A percentile compares a stretch with the other conserved stretches of the same genome.
Conservation (phyloP, 176 grass and related monocot genomes). For the Olyra latifolia region DNA sequence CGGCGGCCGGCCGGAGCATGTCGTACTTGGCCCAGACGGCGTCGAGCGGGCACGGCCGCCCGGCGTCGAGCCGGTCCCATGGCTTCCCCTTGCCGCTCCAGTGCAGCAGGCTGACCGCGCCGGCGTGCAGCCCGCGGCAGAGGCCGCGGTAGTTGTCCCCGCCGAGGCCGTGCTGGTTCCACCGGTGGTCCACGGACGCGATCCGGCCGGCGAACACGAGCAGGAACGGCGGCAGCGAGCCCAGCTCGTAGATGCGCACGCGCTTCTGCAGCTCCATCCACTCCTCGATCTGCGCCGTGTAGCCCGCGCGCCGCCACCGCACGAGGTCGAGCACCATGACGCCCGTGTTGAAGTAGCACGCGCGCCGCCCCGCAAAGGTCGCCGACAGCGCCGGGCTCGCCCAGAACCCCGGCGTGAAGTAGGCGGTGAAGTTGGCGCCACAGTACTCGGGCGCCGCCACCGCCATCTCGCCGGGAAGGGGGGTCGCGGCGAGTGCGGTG, state of each 20-base stretch:
- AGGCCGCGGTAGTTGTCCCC: conserved; percentile 77
- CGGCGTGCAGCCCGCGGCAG: conserved; percentile 79
- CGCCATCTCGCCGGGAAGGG: conserved; percentile 27
- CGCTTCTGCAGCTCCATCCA: conserved; percentile 93
- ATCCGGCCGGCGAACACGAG: conserved; percentile 79
- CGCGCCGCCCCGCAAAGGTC: conserved; percentile 41
- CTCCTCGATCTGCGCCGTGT: conserved; percentile 69
- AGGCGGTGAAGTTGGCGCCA: conserved; percentile 75
- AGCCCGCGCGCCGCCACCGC: conserved; percentile 50
- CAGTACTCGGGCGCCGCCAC: conserved; percentile 86
- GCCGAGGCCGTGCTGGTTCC: conserved; percentile 95
- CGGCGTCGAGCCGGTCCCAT: conserved; percentile 65
- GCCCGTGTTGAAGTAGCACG: conserved; percentile 94
- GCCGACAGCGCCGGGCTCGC: conserved; percentile 39
- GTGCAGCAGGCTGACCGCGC: conserved; percentile 80
- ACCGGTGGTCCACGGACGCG: conserved; percentile 66
- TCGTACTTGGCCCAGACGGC: conserved; percentile 85
- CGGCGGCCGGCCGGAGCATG: conserved; percentile 43
- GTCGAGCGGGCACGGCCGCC: conserved; percentile 69
- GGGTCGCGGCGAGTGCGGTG: conserved; percentile 56
- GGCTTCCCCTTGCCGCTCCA: conserved; percentile 97
- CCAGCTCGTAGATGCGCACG: conserved; percentile 81
- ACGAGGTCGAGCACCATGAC: conserved; percentile 82
- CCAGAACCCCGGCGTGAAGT: conserved; percentile 88
- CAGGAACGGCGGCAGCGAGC: conserved; percentile 86